Base-by-base conservation (phyloP, 352 stramenopile genomes). In the Phytophthora cajani region DNA sequence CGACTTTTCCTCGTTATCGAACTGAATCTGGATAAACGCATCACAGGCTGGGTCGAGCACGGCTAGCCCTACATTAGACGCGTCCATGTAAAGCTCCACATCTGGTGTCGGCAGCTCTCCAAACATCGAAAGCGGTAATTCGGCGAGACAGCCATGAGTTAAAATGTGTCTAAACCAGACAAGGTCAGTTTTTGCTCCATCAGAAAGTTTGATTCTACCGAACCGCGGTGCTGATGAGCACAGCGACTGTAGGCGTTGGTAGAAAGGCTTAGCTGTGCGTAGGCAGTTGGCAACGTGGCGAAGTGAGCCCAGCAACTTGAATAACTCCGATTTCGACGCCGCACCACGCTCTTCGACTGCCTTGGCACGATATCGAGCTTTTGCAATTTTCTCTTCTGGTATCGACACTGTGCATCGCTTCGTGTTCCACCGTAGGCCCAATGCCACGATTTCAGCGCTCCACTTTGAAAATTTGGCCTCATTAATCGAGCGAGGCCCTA, bases 401-500 rank as follows among this genome's bases (percentile, higher is more conserved):
- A 81, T 81, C 1, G 74, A 73, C 3, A 68, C 65, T 1, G 58
- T 68, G 0, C 52, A 52, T 0, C 12, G 23, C 12, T n/a, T 2
- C 0, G 66, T 75, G 17, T 78, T 67, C 49, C 57, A 81, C 0
- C 16, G 8, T 0, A 81, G 25, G 1, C 60, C 74, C 0, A 80
- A 44, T 0, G 55, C 69, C 1, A 64, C 30, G 0, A 82, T 23
- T 33, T 66, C 23, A 0, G 30, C 57, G 2, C 16, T 27, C 71
- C 64, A 82, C 0, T 0, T 0, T 0, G 71, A 69, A 60, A 79
- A 77, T 27, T 75, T 80, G 0, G 65, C 25, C 33, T 80, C 72
- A 21, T 82, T 82, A 0, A 80, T 68, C 0, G 69, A 59, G 2
- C 63, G 40, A 0, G 64, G 62, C 0, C 69, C 72, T 6, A 78